Evolutionary conservation across 139 green algal species (phyloP).

Genomic region (Ettlia oleoabundans): DNA sequence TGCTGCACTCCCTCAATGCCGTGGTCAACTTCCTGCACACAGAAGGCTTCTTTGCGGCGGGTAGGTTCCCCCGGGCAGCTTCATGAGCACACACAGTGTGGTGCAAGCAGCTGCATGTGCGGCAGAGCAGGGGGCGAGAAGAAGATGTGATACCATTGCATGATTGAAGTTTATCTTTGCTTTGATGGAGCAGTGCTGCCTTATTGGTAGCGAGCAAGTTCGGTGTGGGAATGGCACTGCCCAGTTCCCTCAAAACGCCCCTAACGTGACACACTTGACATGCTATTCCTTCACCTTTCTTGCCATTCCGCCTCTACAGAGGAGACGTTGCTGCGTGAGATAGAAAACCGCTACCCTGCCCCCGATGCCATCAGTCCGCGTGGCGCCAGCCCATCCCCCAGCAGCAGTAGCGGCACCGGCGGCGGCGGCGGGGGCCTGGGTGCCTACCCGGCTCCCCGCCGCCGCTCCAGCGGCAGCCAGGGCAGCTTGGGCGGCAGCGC

Average conservation of each 20-base stretch:
- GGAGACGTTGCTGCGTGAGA: conserved; percentile 53
- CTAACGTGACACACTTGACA: background rate
- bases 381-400: conserved; percentile 1
- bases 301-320: conserved; percentile 36
- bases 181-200: too few relatives aligned
- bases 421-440: conserved; percentile 30
- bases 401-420: background rate
- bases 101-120: background rate
- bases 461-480: background rate
- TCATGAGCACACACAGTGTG: background rate
- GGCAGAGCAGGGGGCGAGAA: background rate
- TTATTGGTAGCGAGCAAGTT: too few relatives aligned
- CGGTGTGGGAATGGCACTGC: too few relatives aligned
- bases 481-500: background rate
- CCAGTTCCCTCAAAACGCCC: background rate
- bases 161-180: too few relatives aligned
- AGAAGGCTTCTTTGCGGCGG: conserved; percentile 59
- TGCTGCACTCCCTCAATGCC: conserved; percentile 35
- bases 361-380: conserved; percentile 21
- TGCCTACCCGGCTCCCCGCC: conserved; percentile 22
- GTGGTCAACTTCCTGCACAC: conserved; percentile 62
- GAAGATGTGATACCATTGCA: too few relatives aligned
- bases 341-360: conserved; percentile 50
- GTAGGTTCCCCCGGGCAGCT: background rate
- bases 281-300: background rate